Base-by-base conservation (phyloP, 495 filamentous ascomycete genomes). In the Sporormia fimetaria region DNA sequence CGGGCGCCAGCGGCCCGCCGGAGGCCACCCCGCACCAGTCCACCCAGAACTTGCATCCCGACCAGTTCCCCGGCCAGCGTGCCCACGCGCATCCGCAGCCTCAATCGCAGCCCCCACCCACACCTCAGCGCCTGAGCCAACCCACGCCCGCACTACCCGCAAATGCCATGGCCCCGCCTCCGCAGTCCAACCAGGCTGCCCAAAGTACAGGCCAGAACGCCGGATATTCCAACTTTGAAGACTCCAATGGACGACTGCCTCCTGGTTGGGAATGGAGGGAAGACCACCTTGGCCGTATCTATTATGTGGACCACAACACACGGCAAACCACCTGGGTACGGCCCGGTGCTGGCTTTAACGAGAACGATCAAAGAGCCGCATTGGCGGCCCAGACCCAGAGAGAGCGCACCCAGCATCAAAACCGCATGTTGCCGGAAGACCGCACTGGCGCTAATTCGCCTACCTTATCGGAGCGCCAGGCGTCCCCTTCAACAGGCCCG, bases 221-320 rank as follows among this genome's bases (percentile, higher is more conserved):
- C 61, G 73, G 44, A 35, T 73, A 90, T 57, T 95, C 84, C 60
- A 86, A 88, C 0, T 98, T 98, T 57, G 88, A 94, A 65, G 90
- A 98, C 58, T 75, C 78, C 23, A 87, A 94, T 57, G 90, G 90
- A 32, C 78, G 88, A 57, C 63, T 98, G 47, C 90, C 90, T 15
- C 77, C 81, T 35, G 90, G 90, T 24, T 98, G 92, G 88, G 90
- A 98, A 61, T 75, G 92, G 33, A 74, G 90, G 28, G 90, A 96
- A 57, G 90, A 98, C 62, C 87, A 96, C 55, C 64, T 98, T 26
- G 92, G 92, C 39, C 78, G 90, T 52, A 96, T 87, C n/a, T 98
- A 98, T 57, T 98, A 98, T 62, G 90, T 98, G 22, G 90, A 98
- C 59, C 90, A 98, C 61, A 98, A 98, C 59, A 93, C 88, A 4